Base-by-base conservation (phyloP, 805 yeast genomes). In the Saccharomycopsis olivae region DNA sequence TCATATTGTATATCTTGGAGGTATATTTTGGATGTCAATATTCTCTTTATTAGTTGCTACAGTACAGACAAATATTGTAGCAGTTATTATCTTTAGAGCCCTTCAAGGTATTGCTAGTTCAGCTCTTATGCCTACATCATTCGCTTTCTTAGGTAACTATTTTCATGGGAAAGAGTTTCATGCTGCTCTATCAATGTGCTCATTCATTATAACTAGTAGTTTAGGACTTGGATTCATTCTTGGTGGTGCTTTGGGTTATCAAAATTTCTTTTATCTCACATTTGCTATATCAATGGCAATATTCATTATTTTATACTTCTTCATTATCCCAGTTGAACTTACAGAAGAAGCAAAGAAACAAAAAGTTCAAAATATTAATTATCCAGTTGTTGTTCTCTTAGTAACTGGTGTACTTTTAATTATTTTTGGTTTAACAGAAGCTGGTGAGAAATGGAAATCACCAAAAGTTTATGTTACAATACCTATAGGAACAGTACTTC, bases 401-500 rank as follows among this genome's bases (percentile, higher is more conserved):
- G 70, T 60, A 2, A 71, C 69, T 10, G 71, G 69, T 33, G 3
- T 69, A 60, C 36, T 57, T 56, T 44, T 55, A 16, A 35, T 43
- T 17, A 40, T 43, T 16, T 25, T 40, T 25, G 47, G 47, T 20
- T 29, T 43, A 10, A 43, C 45, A 4, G 44, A 43, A 25, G 44
- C 44, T 21, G 35, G 33, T 8, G 17, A 28, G 4, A 16, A 32
- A 3, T 43, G 47, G 47, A 39, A 43, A 17, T n/a, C 32, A 2
- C 47, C 47, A 21, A 41, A 32, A 19, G 41, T 35, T 10, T 43
- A 43, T 52, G 73, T 73, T 19, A 75, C 73, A 52, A 69, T 67
- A 33, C 70, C 83, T 3, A 57, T 77, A 25, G 79, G 82, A 1
- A 71, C 74, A 54, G 73, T 79, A 58, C 74, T 51, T 78, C 79